Evolutionary conservation across 2,329 filamentous ascomycete species (phyloP).

Genomic region (Lachnum nothofagi): DNA sequence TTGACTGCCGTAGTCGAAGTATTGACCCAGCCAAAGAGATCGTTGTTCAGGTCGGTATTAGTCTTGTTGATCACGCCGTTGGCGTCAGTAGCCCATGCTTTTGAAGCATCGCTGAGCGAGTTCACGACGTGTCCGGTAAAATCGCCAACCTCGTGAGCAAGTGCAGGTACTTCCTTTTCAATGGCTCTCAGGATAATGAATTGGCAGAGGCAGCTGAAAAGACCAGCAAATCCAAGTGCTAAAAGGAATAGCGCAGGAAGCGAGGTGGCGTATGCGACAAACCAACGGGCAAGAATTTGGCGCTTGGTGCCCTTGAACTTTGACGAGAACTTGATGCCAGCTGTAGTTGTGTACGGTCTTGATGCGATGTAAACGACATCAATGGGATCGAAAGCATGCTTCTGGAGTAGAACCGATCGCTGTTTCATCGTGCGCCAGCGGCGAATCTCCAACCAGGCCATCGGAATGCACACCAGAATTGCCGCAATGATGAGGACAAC

Average conservation of each 20-base stretch:
- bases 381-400: slow-evolving; percentile 69
- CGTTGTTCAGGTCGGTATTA: slow-evolving; percentile 71
- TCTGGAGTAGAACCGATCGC: slow-evolving; percentile 60
- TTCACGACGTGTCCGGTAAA: slow-evolving; percentile 62
- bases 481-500: slow-evolving; percentile 68
- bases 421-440: slow-evolving; percentile 70
- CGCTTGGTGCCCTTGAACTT: slow-evolving; percentile 56
- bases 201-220: slow-evolving; percentile 64
- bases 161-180: slow-evolving; percentile 58
- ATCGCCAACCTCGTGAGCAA: slow-evolving; percentile 58
- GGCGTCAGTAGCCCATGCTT: slow-evolving; percentile 58
- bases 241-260: slow-evolving; percentile 64
- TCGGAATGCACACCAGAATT: slow-evolving; percentile 66
- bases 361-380: slow-evolving; percentile 86
- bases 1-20: slow-evolving; percentile 80
- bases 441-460: slow-evolving; percentile 75
- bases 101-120: slow-evolving; percentile 59
- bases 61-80: slow-evolving; percentile 56
- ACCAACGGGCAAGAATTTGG: slow-evolving; percentile 62
- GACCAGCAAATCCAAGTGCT: slow-evolving; percentile 59
- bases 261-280: slow-evolving; percentile 64
- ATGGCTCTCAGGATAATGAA: slow-evolving; percentile 59
- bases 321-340: slow-evolving; percentile 65
- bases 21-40: slow-evolving; percentile 82
- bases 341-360: slow-evolving; percentile 67